Evolutionary conservation across 495 filamentous ascomycete species (phyloP), one percentile per base, ranked within the genome.

Genomic region (Aspergillus cavernicola): DNA sequence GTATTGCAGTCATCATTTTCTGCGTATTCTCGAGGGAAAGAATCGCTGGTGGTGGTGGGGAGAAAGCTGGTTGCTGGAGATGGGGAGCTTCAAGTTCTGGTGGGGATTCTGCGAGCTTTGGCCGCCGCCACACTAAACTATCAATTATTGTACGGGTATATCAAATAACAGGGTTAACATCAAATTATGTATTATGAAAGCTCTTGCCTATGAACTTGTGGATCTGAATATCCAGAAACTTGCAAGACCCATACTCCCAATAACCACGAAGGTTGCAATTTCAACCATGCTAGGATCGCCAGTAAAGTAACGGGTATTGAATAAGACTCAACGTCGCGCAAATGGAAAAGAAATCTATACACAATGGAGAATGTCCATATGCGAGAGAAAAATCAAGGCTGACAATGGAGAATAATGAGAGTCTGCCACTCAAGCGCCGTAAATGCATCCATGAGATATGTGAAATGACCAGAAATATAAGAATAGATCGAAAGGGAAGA

Each of bases 371-470:
- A n/a, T n/a, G n/a, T n/a, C n/a, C n/a, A n/a, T n/a, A n/a, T n/a
- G 35, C 6, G n/a, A 19, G 3, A 20, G 35, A 39, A 31, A 55
- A 52, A 50, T 38, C 47, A 38, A 53, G 29, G 20, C 24, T 13
- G 26, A 52, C 22, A 23, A 42, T 32, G 26, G 20, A n/a, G n/a
- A n/a, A n/a, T 37, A 48, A 50, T 31, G 18, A 42, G 24, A 53
- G 23, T 36, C 47, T 46, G 33, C 56, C 56, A 39, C 23, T 33
- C 46, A 41, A 45, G 44, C 56, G 56, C 56, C 50, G 42, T 39
- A 58, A 58, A 58, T 58, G 56, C 56, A 58, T 53, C 13, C 26
- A 37, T 32, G 40, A 57, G 37, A 33, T 7, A 22, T 31, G 40
- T 41, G 37, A 46, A 23, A 23, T 46, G 42, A 22, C 2, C 3